Evolutionary conservation across 1,284 basidiomycete species (phyloP).

Genomic region (Farysia itapuensis): DNA sequence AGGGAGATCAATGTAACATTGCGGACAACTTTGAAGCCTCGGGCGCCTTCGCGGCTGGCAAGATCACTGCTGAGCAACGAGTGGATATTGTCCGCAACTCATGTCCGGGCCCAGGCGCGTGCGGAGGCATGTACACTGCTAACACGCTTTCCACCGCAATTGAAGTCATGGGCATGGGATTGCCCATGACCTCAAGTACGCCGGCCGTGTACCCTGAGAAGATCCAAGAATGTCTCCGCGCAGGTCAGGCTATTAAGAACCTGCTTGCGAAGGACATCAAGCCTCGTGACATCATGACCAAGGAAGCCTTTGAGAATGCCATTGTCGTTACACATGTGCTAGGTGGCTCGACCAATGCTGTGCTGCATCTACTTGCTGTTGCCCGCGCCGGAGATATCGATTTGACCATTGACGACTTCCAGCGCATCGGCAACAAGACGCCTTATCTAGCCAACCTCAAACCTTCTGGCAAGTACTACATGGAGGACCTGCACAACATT

Average conservation of each 20-base stretch:
- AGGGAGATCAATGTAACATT: conserved; percentile 75
- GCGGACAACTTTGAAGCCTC: conserved; percentile 87
- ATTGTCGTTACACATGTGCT: conserved; percentile 68
- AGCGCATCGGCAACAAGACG: conserved; percentile 70
- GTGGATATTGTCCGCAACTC: conserved; percentile 82
- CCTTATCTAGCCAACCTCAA: conserved; percentile 89
- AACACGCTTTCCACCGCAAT: conserved; percentile 92
- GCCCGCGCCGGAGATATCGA: conserved; percentile 83
- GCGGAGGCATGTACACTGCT: conserved; percentile 94
- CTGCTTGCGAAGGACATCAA: conserved; percentile 84
- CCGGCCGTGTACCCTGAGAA: conserved; percentile 82
- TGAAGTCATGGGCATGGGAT: conserved; percentile 86
- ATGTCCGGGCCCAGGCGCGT: conserved; percentile 91
- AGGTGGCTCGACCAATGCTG: conserved; percentile 88
- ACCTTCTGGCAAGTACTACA: conserved; percentile 66
- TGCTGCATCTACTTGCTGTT: conserved; percentile 84
- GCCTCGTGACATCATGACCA: conserved; percentile 93
- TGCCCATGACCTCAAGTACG: conserved; percentile 79
- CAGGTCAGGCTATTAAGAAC: conserved; percentile 77
- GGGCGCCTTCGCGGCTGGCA: conserved; percentile 74
- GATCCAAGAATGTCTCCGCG: conserved; percentile 78
- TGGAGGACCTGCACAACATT: conserved; percentile 81
- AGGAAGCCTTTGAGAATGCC: conserved; percentile 91
- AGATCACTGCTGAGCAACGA: conserved; percentile 76
- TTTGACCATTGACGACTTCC: conserved; percentile 76